phyloP scores from a whole-genome alignment of 2,329 filamentous ascomycete genomes.

The Gnomoniopsis sp. region DNA sequence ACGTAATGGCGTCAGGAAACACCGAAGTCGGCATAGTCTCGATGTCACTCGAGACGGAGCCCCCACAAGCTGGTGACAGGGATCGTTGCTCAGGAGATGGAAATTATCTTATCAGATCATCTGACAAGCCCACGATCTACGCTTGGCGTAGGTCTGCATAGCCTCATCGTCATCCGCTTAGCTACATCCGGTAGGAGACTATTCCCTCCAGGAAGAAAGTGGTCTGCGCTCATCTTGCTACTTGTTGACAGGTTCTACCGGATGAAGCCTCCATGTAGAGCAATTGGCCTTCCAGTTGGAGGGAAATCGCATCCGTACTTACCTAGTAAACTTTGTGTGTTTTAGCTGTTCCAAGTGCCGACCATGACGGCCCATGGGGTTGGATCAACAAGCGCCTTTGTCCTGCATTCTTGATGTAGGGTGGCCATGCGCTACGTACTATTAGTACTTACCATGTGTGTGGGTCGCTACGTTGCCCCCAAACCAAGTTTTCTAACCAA shows the following conservation, averaged over 20 bases:
- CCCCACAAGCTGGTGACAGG: not conserved
- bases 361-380: not conserved
- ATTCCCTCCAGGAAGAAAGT: not conserved
- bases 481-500: not conserved
- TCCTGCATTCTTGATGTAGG: not conserved
- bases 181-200: conserved; percentile 6
- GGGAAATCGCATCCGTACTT: not conserved
- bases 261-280: not conserved
- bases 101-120: conserved; percentile 43
- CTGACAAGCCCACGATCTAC: conserved; percentile 33
- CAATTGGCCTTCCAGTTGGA: not conserved
- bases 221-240: not conserved
- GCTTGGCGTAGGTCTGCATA: not conserved
- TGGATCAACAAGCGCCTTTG: not conserved
- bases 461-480: not conserved
- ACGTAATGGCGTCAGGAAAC: conserved; percentile 4
- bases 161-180: conserved; percentile 1
- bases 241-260: not conserved
- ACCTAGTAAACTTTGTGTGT: not conserved
- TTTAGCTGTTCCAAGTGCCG: too few species aligned
- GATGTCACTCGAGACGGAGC: not conserved
- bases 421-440: not conserved
- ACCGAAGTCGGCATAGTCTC: not conserved
- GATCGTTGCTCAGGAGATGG: not conserved
- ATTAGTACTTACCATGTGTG: not conserved